Base-by-base conservation (phyloP, 805 yeast species). In the Hagleromyces aurorensis region DNA sequence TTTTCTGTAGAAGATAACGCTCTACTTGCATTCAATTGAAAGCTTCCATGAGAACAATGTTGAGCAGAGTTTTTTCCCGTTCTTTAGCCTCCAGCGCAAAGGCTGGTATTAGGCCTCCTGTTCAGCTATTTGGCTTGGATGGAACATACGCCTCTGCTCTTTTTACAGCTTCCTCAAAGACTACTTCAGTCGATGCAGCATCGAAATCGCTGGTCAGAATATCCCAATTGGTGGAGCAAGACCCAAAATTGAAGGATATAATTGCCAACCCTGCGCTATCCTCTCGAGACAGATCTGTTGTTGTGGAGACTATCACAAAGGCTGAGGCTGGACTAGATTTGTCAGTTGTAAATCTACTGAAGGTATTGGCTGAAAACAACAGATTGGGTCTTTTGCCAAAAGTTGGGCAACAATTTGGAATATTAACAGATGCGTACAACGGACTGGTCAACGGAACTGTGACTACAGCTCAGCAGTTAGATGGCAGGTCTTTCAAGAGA, bases 141-240 rank as follows among this genome's bases (percentile, higher is more conserved):
- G 98, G 97, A 57, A 86, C 97, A 43, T 89, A 89, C 63, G 98
- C 97, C 48, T 72, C 85, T 35, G 96, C 98, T 28, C 72, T 91
- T 50, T 89, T 78, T 75, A 69, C 87, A 32, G 96, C 97, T 13
- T 79, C 97, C 34, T 79, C 79, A 45, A 79, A 83, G 69, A 75
- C 75, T 47, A 72, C 93, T 19, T 67, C 84, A 7, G 65, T 86
- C 47, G 89, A 78, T 44, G 62, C 76, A 40, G 78, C 87, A 33
- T 69, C 70, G 48, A 67, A 67, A 52, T 74, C 87, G 23, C 74
- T 91, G 51, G 59, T 59, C 44, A 61, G 72, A 43, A 60, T 91
- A 47, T 54, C 65, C 22, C 34, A 34, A 17, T 62, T 77, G 41
- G 54, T 86, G 41, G 50, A 65, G 28, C 57, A 67, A 42, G 96